Evolutionary conservation across 192 early-diverging fungal species (phyloP).

Genomic region (Powellomyces hirtus): DNA sequence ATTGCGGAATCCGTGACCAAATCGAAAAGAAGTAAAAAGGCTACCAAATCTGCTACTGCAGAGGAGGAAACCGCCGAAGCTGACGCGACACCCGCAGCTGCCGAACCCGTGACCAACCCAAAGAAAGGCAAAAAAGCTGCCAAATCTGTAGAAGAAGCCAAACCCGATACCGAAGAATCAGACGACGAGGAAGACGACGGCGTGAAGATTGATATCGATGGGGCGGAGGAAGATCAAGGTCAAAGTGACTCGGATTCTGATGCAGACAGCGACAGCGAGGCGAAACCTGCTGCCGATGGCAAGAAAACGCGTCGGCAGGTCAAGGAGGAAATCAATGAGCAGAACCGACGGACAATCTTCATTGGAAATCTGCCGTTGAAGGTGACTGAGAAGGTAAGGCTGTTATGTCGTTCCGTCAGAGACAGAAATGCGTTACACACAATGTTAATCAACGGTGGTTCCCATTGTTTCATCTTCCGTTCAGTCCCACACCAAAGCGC

Average conservation of each 20-base stretch:
- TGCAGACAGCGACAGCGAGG: constrained; percentile 25
- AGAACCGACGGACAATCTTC: constrained; percentile 78
- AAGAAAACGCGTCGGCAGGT: constrained; percentile 27
- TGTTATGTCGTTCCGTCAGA: not conserved
- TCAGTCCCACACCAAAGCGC: constrained; percentile 62
- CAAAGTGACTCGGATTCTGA: constrained; percentile 36
- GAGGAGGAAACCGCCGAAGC: not conserved
- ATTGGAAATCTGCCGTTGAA: constrained; percentile 85
- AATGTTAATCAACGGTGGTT: constrained; percentile 23
- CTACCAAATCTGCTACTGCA: not conserved
- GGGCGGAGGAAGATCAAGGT: constrained; percentile 16
- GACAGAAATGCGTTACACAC: too few relatives aligned
- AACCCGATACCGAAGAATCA: not conserved
- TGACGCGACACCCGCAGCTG: not conserved
- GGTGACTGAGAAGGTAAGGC: constrained; percentile 58
- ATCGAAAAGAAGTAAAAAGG: constrained; percentile 10
- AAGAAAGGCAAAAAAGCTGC: not conserved
- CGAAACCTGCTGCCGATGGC: constrained; percentile 35
- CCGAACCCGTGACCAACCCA: not conserved
- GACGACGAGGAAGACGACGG: constrained; percentile 9
- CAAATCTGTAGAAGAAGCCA: not conserved
- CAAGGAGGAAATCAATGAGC: constrained; percentile 27
- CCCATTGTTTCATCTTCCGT: constrained; percentile 21
- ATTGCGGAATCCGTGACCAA: not conserved
- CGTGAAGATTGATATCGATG: constrained; percentile 15